Evolutionary conservation across 805 yeast species (phyloP).

Genomic region (Candida maesae): DNA sequence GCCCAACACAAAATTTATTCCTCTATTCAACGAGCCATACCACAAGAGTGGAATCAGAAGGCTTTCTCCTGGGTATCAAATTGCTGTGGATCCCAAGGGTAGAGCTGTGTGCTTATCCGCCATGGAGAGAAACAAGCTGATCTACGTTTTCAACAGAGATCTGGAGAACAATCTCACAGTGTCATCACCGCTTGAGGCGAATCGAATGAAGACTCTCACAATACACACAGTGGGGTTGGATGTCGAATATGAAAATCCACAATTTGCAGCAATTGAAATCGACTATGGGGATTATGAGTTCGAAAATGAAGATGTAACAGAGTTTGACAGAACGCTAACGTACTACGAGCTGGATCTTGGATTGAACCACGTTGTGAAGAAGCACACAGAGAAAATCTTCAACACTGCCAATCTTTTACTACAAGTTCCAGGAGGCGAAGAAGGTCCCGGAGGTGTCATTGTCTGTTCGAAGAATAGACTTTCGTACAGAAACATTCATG

Average conservation of each 20-base stretch:
- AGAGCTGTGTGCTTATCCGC: slow-evolving; percentile 71
- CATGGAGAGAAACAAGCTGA: slow-evolving; percentile 68
- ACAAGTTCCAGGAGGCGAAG: slow-evolving; percentile 69
- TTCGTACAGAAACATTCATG: slow-evolving; percentile 44
- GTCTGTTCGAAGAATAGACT: slow-evolving; percentile 57
- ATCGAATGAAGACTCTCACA: slow-evolving; percentile 47
- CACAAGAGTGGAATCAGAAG: slow-evolving; percentile 74
- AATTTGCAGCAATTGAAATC: slow-evolving; percentile 76
- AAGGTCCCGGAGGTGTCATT: slow-evolving; percentile 68
- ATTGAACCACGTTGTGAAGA: slow-evolving; percentile 65
- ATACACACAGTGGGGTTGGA: slow-evolving; percentile 58
- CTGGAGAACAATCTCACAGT: slow-evolving; percentile 43
- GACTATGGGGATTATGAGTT: slow-evolving; percentile 41
- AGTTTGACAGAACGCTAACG: slow-evolving; percentile 39
- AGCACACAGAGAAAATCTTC: slow-evolving; percentile 38
- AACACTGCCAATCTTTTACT: slow-evolving; percentile 48
- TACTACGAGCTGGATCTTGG: slow-evolving; percentile 87
- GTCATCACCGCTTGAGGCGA: slow-evolving; percentile 74
- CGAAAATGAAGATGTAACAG: slow-evolving; percentile 18
- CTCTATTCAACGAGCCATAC: slow-evolving; percentile 59
- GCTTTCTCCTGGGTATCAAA: slow-evolving; percentile 67
- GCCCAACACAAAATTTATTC: slow-evolving; percentile 36
- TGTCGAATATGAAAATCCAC: slow-evolving; percentile 77
- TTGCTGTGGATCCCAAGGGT: slow-evolving; percentile 66
- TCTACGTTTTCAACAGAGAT: slow-evolving; percentile 58